A percentile compares a stretch with the other conserved stretches of the same genome.
Conservation (phyloP, 208 protist species). For the Jaenimonas drosophilae region DNA sequence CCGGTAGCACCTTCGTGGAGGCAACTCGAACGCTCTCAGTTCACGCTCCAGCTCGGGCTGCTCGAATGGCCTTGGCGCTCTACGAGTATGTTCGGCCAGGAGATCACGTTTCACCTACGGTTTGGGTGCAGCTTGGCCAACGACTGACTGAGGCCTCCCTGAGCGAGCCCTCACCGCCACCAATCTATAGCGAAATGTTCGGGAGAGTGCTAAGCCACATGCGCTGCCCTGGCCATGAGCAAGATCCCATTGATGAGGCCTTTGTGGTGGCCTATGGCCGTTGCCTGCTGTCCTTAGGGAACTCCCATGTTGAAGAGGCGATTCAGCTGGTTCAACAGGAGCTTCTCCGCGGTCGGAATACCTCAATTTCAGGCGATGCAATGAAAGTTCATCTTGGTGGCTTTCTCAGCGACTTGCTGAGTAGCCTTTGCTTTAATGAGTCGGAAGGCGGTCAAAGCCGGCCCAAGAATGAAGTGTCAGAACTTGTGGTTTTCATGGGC, state of each 20-base stretch:
- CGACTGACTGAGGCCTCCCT: slow-evolving; percentile 32
- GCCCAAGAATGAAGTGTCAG: slow-evolving; percentile 3
- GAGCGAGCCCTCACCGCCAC: slow-evolving; percentile 10
- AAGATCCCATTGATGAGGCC: slow-evolving; percentile 33
- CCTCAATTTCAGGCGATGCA: slow-evolving; percentile 5
- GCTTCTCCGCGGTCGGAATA: slow-evolving; percentile 48
- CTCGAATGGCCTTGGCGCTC: slow-evolving; percentile 23
- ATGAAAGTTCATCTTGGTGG: slow-evolving; percentile 33
- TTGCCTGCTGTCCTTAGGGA: slow-evolving; percentile 31
- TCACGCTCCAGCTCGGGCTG: slow-evolving; percentile 17
- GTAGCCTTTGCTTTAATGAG: slow-evolving; percentile 22
- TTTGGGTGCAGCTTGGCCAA: slow-evolving; percentile 21
- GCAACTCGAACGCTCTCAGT: slow-evolving; percentile 16
- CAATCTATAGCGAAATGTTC: slow-evolving; percentile 31
- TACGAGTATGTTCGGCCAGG: slow-evolving; percentile 4
- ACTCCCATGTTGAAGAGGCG: slow-evolving; percentile 15
- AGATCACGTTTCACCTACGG: slow-evolving; percentile 12
- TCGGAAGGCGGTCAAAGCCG: not conserved
- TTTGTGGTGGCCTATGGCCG: slow-evolving; percentile 54
- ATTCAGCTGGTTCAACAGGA: slow-evolving; percentile 53
- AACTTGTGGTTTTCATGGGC: slow-evolving; percentile 33
- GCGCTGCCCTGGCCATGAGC: slow-evolving; percentile 18
- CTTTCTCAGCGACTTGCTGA: slow-evolving; percentile 74
- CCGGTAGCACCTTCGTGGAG: slow-evolving; percentile 26
- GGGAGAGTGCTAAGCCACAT: slow-evolving; percentile 36